Conservation (phyloP, 768 basidiomycete species). For the Amanita rimosa region DNA sequence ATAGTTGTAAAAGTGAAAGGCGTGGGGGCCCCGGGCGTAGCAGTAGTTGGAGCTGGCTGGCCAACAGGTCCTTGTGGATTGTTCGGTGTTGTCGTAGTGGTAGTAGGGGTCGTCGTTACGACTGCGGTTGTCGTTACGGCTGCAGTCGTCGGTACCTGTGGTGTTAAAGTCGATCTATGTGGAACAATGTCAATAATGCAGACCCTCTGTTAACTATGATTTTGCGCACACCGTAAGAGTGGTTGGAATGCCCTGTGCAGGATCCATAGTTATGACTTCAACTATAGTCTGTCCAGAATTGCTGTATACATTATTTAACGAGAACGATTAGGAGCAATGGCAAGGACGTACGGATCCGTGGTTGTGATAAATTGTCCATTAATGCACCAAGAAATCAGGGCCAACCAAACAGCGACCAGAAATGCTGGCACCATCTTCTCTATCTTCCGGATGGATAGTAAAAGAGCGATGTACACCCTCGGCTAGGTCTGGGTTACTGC, state of each 20-base stretch:
- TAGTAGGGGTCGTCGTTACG: conserved; percentile 13
- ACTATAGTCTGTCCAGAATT: conserved; percentile 37
- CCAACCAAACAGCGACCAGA: conserved; percentile 6
- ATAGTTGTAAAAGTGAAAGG: conserved; percentile 42
- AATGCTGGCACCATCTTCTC: background rate
- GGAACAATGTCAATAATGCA: background rate
- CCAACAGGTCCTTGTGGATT: conserved; percentile 44
- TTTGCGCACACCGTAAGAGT: conserved; percentile 32
- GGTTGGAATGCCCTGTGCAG: conserved; percentile 20
- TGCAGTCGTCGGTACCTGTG: conserved; percentile 9
- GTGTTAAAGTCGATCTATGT: conserved; percentile 9
- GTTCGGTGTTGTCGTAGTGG: conserved; percentile 11
- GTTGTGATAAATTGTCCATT: conserved; percentile 38
- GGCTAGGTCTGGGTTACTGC: too few species aligned
- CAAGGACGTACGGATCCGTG: conserved; percentile 30
- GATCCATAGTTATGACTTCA: conserved; percentile 31
- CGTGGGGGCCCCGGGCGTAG: conserved; percentile 32
- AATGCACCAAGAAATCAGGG: conserved; percentile 13
- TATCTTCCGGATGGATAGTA: background rate
- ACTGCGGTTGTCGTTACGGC: conserved; percentile 7
- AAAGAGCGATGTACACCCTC: too few species aligned
- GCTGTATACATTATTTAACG: conserved; percentile 12
- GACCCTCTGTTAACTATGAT: background rate
- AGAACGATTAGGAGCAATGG: background rate
- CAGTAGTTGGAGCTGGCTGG: conserved; percentile 29